Conservation (phyloP, 1,284 basidiomycete genomes). For the Golubevia pallescens region DNA sequence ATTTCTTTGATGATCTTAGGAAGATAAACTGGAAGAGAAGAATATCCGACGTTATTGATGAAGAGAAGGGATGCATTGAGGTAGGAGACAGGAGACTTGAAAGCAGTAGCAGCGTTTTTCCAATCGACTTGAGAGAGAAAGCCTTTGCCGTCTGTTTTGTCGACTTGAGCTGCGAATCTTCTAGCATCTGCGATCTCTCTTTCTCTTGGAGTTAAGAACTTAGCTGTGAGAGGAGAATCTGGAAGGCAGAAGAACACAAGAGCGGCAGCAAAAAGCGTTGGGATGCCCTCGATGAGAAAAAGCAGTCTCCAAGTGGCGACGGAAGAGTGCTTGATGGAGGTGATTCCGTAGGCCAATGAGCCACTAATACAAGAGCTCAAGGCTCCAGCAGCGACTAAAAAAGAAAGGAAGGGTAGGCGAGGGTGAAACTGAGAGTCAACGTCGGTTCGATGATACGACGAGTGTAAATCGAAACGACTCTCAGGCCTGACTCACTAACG, state of each 20-base stretch:
- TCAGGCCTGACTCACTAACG: no score
- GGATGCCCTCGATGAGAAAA: slow-evolving; percentile 49
- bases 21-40: slow-evolving; percentile 49
- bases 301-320: slow-evolving; percentile 43
- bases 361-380: slow-evolving; percentile 8
- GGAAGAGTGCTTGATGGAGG: slow-evolving; percentile 24
- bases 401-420: no score
- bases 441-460: no score
- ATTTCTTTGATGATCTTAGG: slow-evolving; percentile 49
- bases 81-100: slow-evolving; percentile 42
- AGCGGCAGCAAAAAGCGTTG: slow-evolving; percentile 38
- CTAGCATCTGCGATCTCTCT: slow-evolving; percentile 41
- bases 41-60: slow-evolving; percentile 51
- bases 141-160: slow-evolving; percentile 6
- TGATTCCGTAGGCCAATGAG: slow-evolving; percentile 51
- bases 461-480: no score
- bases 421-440: no score
- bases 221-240: slow-evolving; percentile 32
- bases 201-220: slow-evolving; percentile 40
- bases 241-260: slow-evolving; percentile 43
- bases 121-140: slow-evolving; percentile 2
- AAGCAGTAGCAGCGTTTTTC: slow-evolving; percentile 20
- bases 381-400: no score
- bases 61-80: slow-evolving; percentile 39
- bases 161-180: slow-evolving; percentile 12